Base-by-base conservation (phyloP, 345 rosid species). In the Gossypioides kirkii region DNA sequence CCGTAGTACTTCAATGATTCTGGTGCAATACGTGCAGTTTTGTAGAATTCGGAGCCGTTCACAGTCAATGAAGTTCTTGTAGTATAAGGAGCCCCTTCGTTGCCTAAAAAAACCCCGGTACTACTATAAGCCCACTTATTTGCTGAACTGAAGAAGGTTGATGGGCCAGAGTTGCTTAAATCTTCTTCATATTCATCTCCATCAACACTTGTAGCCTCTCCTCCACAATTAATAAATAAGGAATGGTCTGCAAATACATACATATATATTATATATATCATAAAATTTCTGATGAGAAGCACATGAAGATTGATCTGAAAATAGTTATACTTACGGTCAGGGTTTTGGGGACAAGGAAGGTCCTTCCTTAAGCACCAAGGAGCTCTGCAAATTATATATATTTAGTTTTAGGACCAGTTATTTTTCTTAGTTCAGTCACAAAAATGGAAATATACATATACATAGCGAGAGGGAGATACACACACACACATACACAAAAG, bases 141-240 rank as follows among this genome's bases (percentile, higher is more conserved):
- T 47, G 41, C 42, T 6, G 17, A 46, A 42, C 82, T 23, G 50
- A 23, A 4, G 71, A 87, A 92, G 58, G 1, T 36, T 16, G 98
- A 79, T 63, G 62, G 17, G 9, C 92, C 92, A 6, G 38, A 1
- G 0, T 3, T 0, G 41, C 38, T 80, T 26, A 71, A 70, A 79
- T 94, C 97, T 3, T 80, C 97, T 56, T 43, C 79, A 76, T 88
- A 94, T 1, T 9, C 61, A 53, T 87, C 69, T 45, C 77, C 77
- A 16, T 52, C 84, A 38, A 78, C 20, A 20, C 3, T 2, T 16
- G 68, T 13, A 9, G 1, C 1, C 13, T 1, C 17, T 60, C 99
- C 97, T 62, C 96, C 98, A 61, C 98, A 88, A 64, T 95, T 90
- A 53, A 92, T 92, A 71, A 86, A 92, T 79, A 92, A 77, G 18